phyloP scores from a whole-genome alignment of 73 alveolate species.

The Uronychia setigera region DNA sequence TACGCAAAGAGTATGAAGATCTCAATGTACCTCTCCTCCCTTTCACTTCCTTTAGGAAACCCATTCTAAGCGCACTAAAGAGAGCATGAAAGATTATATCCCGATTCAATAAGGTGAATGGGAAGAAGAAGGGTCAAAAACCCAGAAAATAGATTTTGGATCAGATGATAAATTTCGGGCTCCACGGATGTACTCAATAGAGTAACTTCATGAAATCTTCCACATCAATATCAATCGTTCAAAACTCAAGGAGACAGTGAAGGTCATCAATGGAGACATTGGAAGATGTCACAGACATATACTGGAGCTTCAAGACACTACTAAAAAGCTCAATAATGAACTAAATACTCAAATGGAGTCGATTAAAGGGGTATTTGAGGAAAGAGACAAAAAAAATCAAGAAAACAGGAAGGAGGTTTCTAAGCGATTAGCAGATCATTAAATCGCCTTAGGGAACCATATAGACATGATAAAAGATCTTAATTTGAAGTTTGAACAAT shows the following conservation, averaged over 20 bases:
- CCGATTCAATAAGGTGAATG: too few species aligned
- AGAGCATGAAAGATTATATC: too few species aligned
- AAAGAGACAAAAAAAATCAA: neutral
- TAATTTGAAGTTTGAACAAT: neutral
- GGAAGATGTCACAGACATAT: neutral
- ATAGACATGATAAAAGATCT: conserved; percentile 13
- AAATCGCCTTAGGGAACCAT: neutral
- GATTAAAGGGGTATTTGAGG: neutral
- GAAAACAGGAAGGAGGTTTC: neutral
- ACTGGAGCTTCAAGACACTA: neutral
- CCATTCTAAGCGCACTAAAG: too few species aligned
- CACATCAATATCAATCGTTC: neutral
- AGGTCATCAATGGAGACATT: neutral
- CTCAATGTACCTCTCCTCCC: too few species aligned
- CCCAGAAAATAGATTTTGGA: too few species aligned
- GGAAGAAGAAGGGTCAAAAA: too few species aligned
- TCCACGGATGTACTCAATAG: neutral
- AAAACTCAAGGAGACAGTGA: conserved; percentile 1
- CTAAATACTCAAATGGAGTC: neutral
- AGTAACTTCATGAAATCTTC: neutral
- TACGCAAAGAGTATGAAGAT: too few species aligned
- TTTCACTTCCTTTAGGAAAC: too few species aligned
- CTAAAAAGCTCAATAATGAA: neutral
- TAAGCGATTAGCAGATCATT: neutral
- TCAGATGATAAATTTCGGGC: neutral